Evolutionary conservation across 2,329 filamentous ascomycete species (phyloP), one percentile per base, ranked within the genome.

Genomic region (Colletotrichum sp.): DNA sequence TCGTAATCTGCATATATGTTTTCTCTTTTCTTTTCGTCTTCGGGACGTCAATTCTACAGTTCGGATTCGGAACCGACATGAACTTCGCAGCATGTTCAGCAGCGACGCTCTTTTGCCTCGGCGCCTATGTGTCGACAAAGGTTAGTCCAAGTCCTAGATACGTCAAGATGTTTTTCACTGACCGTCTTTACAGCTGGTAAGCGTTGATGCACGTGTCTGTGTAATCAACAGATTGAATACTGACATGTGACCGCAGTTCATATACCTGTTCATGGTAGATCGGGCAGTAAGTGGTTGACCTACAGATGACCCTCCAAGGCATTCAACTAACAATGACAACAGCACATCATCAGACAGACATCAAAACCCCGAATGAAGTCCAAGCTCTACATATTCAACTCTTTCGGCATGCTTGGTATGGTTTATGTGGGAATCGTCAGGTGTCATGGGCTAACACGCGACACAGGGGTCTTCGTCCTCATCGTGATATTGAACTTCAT

Each of bases 211-310:
- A 52, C n/a, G n/a, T 22, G 44, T 52, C 2, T 22, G 44, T 52
- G 44, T 22, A 22, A 22, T 13, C 10, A 13, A 9, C 1, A 59
- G 8, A 59, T 16, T 4, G 8, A 59, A 59, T 0, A 30, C 18
- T 62, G 28, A 62, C 24, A 62, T 59, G 22, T 59, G 55, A 59
- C 22, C n/a, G 8, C 15, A 75, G 73, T 75, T 75, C 26, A 72
- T 75, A 39, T 75, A 75, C 32, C 73, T 75, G 6, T 75, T 72
- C 39, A 75, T 75, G 73, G 73, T 75, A 28, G 73, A 75, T 16
- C 34, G 73, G 8, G 73, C 73, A 48, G 73, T 72, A 32, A 36
- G 72, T 55, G 7, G 13, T 28, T 22, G 48, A 6, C 8, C 2
- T 6, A 3, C 10, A 15, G 8, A 18, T n/a, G 15, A 1, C 3